Base-by-base conservation (phyloP, 495 filamentous ascomycete species). In the Lepraria neglecta region DNA sequence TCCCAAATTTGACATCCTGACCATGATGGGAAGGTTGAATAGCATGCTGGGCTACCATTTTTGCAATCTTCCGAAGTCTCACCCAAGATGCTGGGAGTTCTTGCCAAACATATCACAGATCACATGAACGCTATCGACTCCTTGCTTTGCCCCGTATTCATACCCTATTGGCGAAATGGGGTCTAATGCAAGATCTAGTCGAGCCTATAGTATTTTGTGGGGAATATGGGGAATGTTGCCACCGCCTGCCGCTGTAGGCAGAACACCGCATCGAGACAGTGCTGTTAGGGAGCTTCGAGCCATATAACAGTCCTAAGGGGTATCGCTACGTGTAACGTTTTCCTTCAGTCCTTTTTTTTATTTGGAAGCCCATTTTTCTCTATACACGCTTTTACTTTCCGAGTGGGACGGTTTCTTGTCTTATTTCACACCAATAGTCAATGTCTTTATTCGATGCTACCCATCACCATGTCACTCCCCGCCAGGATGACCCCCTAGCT, bases 211-310 rank as follows among this genome's bases (percentile, higher is more conserved):
- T 33, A 35, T 54, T 19, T 35, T 54, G 51, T 54, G 51, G 51
- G 30, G 51, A 54, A 54, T 21, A 38, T 19, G 51, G 31, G 51
- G 51, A 54, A 54, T 54, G 51, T 54, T 54, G 35, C 19, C 1
- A 15, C 14, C 27, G 30, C 21, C 21, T 1, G 6, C 46, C 46
- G 21, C 21, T 53, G 21, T 31, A 19, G 9, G 51, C 35, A n/a
- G 24, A n/a, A 46, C 19, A 11, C 44, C 44, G 0, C 15, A 54
- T n/a, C 51, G 17, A 54, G n/a, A 38, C 35, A 14, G 3, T 54
- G 28, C 31, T 54, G 17, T 33, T 38, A 54, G 51, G 28, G 51
- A 54, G 35, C 6, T 11, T 12, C 12, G 12, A 38, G 35, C 12
- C 28, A 35, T 24, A 19, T 31, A 21, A 35, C 9, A n/a, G 51